Evolutionary conservation across 1,139 yeast genomes (phyloP), one percentile per base, ranked within the genome.

Genomic region (Scheffersomyces insectosa): DNA sequence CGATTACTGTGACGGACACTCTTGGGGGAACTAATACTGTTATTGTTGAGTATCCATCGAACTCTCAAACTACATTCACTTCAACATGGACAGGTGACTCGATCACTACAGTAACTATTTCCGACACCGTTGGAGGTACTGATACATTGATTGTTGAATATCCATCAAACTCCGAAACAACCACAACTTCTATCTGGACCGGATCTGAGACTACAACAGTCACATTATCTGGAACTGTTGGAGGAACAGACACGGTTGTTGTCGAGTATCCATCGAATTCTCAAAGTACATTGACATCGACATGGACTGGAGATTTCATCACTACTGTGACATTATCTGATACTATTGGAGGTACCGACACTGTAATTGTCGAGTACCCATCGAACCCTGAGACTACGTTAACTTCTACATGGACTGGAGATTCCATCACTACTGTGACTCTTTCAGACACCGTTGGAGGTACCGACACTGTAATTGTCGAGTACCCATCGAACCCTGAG

Each of bases 401-500:
- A 10, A 43, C 40, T 11, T 11, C 33, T 2, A 41, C 46, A 7
- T 46, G 45, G 47, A 42, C 45, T 9, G 43, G 42, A 5, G 4
- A 34, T 5, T 33, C 5, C n/a, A 38, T 40, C 5, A 28, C 41
- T n/a, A n/a, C n/a, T n/a, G n/a, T n/a, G n/a, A n/a, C n/a, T n/a
- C n/a, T n/a, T n/a, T n/a, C n/a, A n/a, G 39, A 37, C 10, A 29
- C 46, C 14, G 42, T 39, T 5, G 42, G 38, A 11, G 46, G 42
- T 1, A 42, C 49, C 8, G 43, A 36, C 13, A 44, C 52, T 12
- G 47, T 49, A 2, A 33, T 44, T 29, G 38, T 48, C 1, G 51
- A 46, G n/a, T 41, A 40, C 16, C 50, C 50, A n/a, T 57, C 6
- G 42, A 56, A 59, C n/a, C 54, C 57, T 5, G 42, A 43, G 4